Base-by-base conservation (phyloP, 805 yeast species). In the Maudiozyma serrabonitensis region DNA sequence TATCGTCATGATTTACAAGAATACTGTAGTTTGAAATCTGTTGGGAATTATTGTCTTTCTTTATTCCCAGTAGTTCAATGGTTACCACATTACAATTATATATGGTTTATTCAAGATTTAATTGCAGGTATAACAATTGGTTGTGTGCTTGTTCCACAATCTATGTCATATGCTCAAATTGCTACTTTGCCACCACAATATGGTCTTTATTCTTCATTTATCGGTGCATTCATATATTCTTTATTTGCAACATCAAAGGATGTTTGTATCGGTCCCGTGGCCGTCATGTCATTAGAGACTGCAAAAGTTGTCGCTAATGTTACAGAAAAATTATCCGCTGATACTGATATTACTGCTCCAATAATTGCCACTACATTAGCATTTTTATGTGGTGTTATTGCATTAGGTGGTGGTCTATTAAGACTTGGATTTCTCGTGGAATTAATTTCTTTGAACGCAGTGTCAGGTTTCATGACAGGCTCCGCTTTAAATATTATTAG, bases 241-340 rank as follows among this genome's bases (percentile, higher is more conserved):
- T 77, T 90, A 59, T 90, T 90, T 69, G 97, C 97, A 13, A 90
- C 97, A 13, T 85, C 95, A 23, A 90, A 90, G 67, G 97, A 90
- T 73, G 95, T 90, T 38, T 84, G 95, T 52, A 89, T 90, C 59
- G 97, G 97, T 26, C 97, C 97, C 11, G 97, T 90, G 37, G 97
- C 97, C 12, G 97, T 90, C 50, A 89, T 90, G 95, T 85, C 95
- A 15, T 66, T 80, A 55, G 90, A 88, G 64, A 88, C 87, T 35
- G 82, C 90, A 46, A 86, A 83, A 64, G 88, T 87, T 49, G 75
- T 90, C 49, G 75, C 79, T 26, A 71, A 73, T 46, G 93, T 89
- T 11, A 78, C 78, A 53, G 70, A 57, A 12, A 75, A 72, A 52
- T 72, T 75, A 54, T 74, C 79, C 0, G 64, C 50, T 46, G 63